Percentiles rank a stretch among this genome's conserved stretches.
phyloP scores from a whole-genome alignment of 352 stramenopile species.

The Pythium monospermum region DNA sequence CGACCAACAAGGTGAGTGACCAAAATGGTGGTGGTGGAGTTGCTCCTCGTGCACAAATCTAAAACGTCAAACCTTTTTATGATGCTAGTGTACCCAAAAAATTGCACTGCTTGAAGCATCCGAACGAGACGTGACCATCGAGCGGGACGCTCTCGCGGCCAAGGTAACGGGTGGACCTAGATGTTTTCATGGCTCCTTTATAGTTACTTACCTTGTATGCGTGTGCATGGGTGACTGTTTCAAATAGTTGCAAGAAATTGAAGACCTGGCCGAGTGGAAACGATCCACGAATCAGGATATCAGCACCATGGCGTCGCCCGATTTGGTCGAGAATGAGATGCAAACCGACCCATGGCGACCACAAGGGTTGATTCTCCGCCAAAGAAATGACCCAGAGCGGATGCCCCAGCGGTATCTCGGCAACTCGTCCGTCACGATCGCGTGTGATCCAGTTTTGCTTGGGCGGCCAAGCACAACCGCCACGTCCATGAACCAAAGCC shows the following conservation, averaged over 20 bases:
- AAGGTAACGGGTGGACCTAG: no score
- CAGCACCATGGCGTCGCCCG: constrained; percentile 37
- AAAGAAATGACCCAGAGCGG: constrained; percentile 60
- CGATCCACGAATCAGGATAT: constrained; percentile 59
- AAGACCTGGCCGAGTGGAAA: constrained; percentile 45
- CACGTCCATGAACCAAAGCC: constrained; percentile 24
- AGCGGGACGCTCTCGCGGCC: constrained; percentile 31
- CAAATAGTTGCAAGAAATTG: constrained; percentile 51
- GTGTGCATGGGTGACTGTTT: neutral
- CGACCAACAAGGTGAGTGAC: constrained; percentile 37
- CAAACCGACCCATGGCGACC: constrained; percentile 74
- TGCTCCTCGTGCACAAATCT: neutral
- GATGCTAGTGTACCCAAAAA: constrained; percentile 37
- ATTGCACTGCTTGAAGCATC: constrained; percentile 36
- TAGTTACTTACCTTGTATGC: no score
- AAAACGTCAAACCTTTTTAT: no score
- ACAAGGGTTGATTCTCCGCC: constrained; percentile 60
- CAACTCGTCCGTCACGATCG: constrained; percentile 64
- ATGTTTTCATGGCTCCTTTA: no score
- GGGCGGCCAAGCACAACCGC: neutral
- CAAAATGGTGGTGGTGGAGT: neutral
- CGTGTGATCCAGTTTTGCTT: constrained; percentile 45
- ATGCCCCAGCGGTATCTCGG: constrained; percentile 68
- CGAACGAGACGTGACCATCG: constrained; percentile 24
- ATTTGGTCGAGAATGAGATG: constrained; percentile 44